Evolutionary conservation across 2,329 filamentous ascomycete species (phyloP).

Genomic region (Neopestalotiopsis sp.): DNA sequence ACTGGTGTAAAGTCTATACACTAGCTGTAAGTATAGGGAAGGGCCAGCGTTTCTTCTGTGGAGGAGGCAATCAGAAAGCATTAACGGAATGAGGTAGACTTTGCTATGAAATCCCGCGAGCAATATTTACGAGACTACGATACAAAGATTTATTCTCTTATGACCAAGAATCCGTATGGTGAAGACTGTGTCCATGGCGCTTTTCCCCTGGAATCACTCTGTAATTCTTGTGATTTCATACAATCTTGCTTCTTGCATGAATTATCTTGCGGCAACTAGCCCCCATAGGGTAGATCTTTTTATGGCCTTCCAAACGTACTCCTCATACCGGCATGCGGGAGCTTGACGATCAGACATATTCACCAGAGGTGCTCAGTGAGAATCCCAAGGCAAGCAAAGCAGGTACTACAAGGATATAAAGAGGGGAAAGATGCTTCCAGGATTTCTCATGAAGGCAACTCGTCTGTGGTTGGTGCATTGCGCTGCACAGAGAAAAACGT

Average conservation of each 20-base stretch:
- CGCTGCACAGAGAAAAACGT: background rate
- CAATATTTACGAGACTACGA: slow-evolving; percentile 14
- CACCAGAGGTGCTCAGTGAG: background rate
- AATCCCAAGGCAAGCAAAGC: background rate
- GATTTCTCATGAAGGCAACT: background rate
- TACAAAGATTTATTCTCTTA: background rate
- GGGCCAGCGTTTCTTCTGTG: background rate
- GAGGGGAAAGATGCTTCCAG: background rate
- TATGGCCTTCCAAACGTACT: too few relatives aligned
- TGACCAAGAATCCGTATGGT: too few relatives aligned
- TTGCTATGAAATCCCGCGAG: background rate
- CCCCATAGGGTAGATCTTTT: too few relatives aligned
- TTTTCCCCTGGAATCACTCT: too few relatives aligned
- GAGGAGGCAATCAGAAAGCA: background rate
- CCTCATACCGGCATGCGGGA: background rate
- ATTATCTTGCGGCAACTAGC: background rate
- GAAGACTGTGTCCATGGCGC: too few relatives aligned
- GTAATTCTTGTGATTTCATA: too few relatives aligned
- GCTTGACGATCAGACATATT: background rate
- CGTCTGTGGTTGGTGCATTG: background rate
- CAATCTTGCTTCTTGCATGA: background rate
- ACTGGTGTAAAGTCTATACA: background rate
- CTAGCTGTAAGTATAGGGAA: background rate
- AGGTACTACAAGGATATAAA: background rate
- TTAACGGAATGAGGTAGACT: background rate